These are phyloP conservation scores for Vigna nakashimae DNA, from an alignment of 306 rosid genomes.

Conservation along the genomic window DNA sequence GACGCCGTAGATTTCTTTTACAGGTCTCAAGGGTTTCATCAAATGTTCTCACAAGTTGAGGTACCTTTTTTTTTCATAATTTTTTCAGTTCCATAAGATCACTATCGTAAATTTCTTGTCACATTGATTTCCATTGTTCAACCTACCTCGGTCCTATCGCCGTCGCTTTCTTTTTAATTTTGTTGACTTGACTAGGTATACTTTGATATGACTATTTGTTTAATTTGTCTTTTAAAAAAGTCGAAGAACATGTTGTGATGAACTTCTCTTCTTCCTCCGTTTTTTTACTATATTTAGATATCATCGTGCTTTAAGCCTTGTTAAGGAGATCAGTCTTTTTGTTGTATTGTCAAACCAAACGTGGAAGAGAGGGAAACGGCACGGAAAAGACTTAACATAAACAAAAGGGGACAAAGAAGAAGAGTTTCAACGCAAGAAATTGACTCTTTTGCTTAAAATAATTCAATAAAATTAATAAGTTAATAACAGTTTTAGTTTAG, in stretches of 20 bases:
- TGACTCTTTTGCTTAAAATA: background rate
- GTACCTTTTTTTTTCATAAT: conserved; percentile 14
- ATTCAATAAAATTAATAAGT: no score
- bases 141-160: background rate
- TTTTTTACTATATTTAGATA: background rate
- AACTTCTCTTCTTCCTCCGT: background rate
- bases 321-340: no score
- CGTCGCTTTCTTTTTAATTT: background rate
- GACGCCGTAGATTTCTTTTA: conserved; percentile 75
- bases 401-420: no score
- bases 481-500: no score
- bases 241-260: background rate
- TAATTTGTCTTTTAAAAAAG: no score
- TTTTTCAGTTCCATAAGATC: background rate
- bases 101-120: background rate
- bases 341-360: background rate
- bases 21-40: conserved; percentile 57
- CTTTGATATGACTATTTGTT: no score
- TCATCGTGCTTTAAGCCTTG: background rate
- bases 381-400: background rate
- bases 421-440: background rate
- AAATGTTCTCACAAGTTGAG: conserved; percentile 61
- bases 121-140: background rate
- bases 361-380: background rate
- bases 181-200: background rate